A percentile compares a stretch with the other conserved stretches of the same genome.
Evolutionary conservation across 352 stramenopile species (phyloP).

Genomic region (Phytophthora tentaculata): DNA sequence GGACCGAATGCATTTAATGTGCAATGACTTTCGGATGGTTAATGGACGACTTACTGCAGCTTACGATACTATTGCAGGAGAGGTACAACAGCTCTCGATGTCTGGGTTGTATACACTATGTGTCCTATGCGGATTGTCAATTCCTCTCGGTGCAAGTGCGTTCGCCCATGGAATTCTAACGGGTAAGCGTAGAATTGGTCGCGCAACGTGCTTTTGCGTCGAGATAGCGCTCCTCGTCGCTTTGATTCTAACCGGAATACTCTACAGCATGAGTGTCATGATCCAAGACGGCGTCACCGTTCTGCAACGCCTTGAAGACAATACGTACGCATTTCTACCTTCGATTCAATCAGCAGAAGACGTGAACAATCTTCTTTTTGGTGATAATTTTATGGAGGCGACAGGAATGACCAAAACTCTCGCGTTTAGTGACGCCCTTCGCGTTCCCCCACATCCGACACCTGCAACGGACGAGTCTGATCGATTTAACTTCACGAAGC

Average conservation of each 20-base stretch:
- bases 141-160: conserved; percentile 38
- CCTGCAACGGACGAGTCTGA: conserved; percentile 41
- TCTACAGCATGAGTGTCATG: conserved; percentile 59
- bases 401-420: conserved; percentile 42
- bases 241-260: conserved; percentile 49
- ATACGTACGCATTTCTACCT: conserved; percentile 41
- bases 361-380: conserved; percentile 46
- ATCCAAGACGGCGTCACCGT: conserved; percentile 54
- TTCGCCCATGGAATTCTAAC: conserved; percentile 44
- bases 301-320: conserved; percentile 45
- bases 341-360: conserved; percentile 25
- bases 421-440: conserved; percentile 68
- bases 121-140: conserved; percentile 34
- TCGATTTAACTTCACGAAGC: conserved; percentile 44
- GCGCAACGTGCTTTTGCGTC: conserved; percentile 50
- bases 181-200: conserved; percentile 44
- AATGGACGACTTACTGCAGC: conserved; percentile 16
- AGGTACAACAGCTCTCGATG: conserved; percentile 38
- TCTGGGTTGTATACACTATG: conserved; percentile 42
- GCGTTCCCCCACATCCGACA: conserved; percentile 64
- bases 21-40: conserved; percentile 14
- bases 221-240: conserved; percentile 53
- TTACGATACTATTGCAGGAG: conserved; percentile 37
- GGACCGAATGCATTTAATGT: conserved; percentile 40
- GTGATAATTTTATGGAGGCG: conserved; percentile 50